Evolutionary conservation across 2,329 filamentous ascomycete species (phyloP).

Genomic region (Cladosporium sp.): DNA sequence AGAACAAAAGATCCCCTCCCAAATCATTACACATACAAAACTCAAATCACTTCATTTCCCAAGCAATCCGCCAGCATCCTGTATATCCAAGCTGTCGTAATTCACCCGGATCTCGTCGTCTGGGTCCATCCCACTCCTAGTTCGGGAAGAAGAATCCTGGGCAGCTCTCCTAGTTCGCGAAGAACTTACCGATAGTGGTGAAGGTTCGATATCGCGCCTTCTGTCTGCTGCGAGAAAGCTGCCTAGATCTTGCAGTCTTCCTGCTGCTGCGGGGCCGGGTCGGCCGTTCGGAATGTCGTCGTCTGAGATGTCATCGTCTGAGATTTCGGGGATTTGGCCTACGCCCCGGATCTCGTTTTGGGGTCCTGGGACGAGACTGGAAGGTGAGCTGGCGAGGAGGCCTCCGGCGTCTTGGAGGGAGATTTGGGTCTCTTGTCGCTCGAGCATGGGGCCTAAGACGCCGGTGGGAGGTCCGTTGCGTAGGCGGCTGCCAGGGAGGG

Average conservation of each 20-base stretch:
- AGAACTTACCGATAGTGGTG: neutral
- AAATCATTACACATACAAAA: neutral
- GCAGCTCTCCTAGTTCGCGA: neutral
- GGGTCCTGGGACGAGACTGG: neutral
- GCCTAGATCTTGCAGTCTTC: slow-evolving; percentile 8
- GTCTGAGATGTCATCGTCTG: neutral
- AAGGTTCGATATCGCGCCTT: neutral
- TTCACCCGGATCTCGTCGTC: too few relatives aligned
- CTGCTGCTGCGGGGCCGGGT: slow-evolving; percentile 12
- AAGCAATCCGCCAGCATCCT: neutral
- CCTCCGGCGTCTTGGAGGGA: slow-evolving; percentile 32
- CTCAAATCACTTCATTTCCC: neutral
- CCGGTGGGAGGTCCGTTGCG: slow-evolving; percentile 21
- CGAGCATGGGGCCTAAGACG: slow-evolving; percentile 25
- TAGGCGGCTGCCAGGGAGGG: slow-evolving; percentile 1
- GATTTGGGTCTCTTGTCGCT: slow-evolving; percentile 24
- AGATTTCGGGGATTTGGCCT: neutral
- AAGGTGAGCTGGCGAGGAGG: slow-evolving; percentile 14
- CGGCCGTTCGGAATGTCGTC: slow-evolving; percentile 5
- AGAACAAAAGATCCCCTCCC: too few relatives aligned
- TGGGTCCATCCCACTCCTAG: too few relatives aligned
- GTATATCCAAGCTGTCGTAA: neutral
- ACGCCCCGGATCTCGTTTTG: slow-evolving; percentile 1
- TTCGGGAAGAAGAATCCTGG: too few relatives aligned
- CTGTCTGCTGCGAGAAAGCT: slow-evolving; percentile 5